Percentiles rank a stretch among this genome's conserved stretches.
Conservation (phyloP, 2,329 filamentous ascomycete genomes). For the Immersiporthe knoxdaviesiana region DNA sequence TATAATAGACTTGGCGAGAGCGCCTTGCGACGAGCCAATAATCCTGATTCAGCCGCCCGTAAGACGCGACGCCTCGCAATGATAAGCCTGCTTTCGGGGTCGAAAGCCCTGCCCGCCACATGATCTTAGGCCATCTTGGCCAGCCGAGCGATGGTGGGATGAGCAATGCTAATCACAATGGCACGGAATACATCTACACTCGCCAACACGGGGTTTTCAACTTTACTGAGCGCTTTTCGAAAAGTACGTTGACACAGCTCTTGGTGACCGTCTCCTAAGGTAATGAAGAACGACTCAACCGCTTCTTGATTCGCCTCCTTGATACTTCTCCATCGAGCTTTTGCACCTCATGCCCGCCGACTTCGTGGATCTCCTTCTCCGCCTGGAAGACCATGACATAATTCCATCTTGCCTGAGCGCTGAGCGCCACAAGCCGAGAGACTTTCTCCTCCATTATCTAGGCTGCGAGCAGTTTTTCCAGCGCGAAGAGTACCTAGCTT, state of each 20-base stretch:
- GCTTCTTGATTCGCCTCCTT: not conserved
- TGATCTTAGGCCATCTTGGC: not conserved
- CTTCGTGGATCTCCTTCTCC: slow-evolving; percentile 16
- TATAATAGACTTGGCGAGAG: not conserved
- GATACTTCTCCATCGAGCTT: not conserved
- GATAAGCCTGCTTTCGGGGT: slow-evolving; percentile 2
- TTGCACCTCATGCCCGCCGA: slow-evolving; percentile 20
- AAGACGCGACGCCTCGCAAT: not conserved
- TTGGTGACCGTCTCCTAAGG: not conserved
- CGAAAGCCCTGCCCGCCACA: not conserved
- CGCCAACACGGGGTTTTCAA: not conserved
- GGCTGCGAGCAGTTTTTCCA: slow-evolving; percentile 30
- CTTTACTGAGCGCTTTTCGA: not conserved
- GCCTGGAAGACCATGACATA: slow-evolving; percentile 29
- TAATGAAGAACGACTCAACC: not conserved
- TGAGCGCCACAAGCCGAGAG: slow-evolving; percentile 26
- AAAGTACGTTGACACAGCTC: not conserved
- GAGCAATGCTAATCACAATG: not conserved
- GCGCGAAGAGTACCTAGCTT: slow-evolving; percentile 23
- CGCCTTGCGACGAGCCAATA: not conserved
- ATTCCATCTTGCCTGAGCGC: slow-evolving; percentile 27
- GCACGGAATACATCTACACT: not conserved
- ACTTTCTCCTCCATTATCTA: slow-evolving; percentile 28
- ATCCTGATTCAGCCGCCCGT: slow-evolving; percentile 13
- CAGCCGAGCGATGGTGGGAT: not conserved